These are phyloP conservation scores for Lipomyces yamanashiensis DNA, from an alignment of 805 yeast genomes.

Conservation along the genomic window DNA sequence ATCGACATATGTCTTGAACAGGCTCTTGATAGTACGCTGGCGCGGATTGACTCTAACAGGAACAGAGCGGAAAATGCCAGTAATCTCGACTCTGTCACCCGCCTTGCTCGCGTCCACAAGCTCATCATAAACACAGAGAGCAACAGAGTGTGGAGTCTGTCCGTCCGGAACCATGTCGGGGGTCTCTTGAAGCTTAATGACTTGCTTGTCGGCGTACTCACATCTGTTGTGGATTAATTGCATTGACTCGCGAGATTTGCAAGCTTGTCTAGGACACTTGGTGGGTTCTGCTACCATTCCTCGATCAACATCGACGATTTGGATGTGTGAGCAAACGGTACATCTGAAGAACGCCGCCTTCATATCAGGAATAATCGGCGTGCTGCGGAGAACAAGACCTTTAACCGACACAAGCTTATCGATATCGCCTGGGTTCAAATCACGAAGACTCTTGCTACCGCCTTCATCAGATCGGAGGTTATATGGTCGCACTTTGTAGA, in stretches of 20 bases:
- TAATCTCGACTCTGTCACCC: conserved; percentile 94
- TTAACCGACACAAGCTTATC: conserved; percentile 90
- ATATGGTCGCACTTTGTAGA: conserved; percentile 88
- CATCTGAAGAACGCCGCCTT: conserved; percentile 95
- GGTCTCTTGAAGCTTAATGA: conserved; percentile 90
- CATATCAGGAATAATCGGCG: conserved; percentile 96
- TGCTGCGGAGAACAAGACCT: conserved; percentile 86
- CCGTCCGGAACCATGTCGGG: conserved; percentile 98
- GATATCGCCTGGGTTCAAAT: conserved; percentile 89
- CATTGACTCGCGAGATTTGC: conserved; percentile 86
- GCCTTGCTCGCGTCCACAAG: conserved; percentile 93
- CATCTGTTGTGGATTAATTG: conserved; percentile 88
- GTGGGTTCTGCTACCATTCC: conserved; percentile 94
- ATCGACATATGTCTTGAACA: conserved; percentile 92
- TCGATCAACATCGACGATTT: conserved; percentile 88
- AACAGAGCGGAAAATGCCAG: conserved; percentile 90
- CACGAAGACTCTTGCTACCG: conserved; percentile 77
- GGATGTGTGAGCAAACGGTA: conserved; percentile 90
- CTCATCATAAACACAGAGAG: conserved; percentile 93
- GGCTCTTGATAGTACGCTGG: conserved; percentile 78
- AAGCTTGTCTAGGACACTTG: conserved; percentile 85
- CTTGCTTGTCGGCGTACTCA: conserved; percentile 93
- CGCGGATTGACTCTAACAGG: conserved; percentile 88
- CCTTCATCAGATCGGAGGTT: conserved; percentile 61
- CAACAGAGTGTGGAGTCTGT: conserved; percentile 96